A percentile compares a stretch with the other conserved stretches of the same genome.
These are phyloP conservation scores for Amanita muscaria DNA, from an alignment of 768 basidiomycete species.

Conservation along the genomic window DNA sequence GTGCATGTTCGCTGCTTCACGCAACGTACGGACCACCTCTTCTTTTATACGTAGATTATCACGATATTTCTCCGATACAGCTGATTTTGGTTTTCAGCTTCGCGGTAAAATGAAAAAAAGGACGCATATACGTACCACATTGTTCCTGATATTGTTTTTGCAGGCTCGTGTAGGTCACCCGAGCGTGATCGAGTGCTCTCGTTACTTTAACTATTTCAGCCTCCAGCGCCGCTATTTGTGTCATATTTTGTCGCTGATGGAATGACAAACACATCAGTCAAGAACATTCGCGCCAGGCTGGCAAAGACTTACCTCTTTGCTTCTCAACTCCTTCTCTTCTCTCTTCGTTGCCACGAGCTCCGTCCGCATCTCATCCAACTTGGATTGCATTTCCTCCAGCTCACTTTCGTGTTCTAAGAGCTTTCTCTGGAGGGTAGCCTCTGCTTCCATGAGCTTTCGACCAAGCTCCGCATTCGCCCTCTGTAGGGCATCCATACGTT, in stretches of 20 bases:
- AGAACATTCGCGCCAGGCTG: slow-evolving; percentile 5
- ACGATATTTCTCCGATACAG: slow-evolving; percentile 72
- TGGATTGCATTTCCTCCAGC: slow-evolving; percentile 68
- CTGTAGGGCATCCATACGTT: slow-evolving; percentile 65
- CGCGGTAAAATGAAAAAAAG: background rate
- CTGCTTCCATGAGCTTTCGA: slow-evolving; percentile 67
- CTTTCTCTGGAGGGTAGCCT: slow-evolving; percentile 55
- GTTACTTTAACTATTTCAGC: slow-evolving; percentile 71
- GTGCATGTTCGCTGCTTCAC: slow-evolving; percentile 51
- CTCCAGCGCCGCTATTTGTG: slow-evolving; percentile 65
- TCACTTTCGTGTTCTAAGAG: slow-evolving; percentile 75
- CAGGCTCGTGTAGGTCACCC: slow-evolving; percentile 62
- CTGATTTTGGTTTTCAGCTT: slow-evolving; percentile 23
- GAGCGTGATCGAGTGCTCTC: slow-evolving; percentile 65
- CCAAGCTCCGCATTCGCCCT: slow-evolving; percentile 68
- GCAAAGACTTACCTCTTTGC: slow-evolving; percentile 60
- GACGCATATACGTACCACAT: slow-evolving; percentile 43
- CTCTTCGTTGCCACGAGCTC: slow-evolving; percentile 77
- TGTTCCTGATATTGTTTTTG: slow-evolving; percentile 90
- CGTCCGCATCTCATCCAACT: slow-evolving; percentile 66
- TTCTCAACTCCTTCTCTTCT: slow-evolving; percentile 87
- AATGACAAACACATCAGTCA: slow-evolving; percentile 3
- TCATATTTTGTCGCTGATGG: slow-evolving; percentile 49
- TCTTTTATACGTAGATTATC: slow-evolving; percentile 68
- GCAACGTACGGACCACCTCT: slow-evolving; percentile 55